Evolutionary conservation across 139 green algal genomes (phyloP), one percentile per base, ranked within the genome.

Genomic region (Nannochloris sp.): DNA sequence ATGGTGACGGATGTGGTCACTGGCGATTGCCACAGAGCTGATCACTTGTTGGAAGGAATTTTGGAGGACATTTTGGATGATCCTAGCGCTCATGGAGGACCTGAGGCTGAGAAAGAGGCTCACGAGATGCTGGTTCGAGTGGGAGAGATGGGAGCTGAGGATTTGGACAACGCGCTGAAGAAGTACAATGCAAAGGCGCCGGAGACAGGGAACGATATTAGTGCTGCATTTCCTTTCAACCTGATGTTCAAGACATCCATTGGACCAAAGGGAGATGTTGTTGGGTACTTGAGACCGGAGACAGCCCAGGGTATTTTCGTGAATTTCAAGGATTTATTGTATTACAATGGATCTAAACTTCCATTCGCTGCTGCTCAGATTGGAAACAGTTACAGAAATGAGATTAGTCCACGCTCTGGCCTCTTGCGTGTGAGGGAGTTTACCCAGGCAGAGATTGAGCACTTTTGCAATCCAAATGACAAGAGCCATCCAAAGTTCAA

Each of bases 391-490:
- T 99, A 94, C 85, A 78, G 93, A 12, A 99, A 99, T 66, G 93
- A 99, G 76, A 96, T 96, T 76, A 79, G 76, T 13, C 93, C 93
- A 0, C 79, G 88, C 10, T 81, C 86, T 9, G 93, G 93, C 12
- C 76, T 99, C 63, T 85, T 99, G 70, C 85, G 93, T 25, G 93
- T 99, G 57, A 71, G 93, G 12, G 93, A 99, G 84, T 99, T 99
- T 81, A 98, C 93, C 10, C 88, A 95, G 75, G 93, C 91, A 36
- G 93, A 99, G 78, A 98, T 99, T 49, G 93, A 99, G 85, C 93
- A 99, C 77, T 99, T 99, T 75, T 84, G 92, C 45, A 85, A 95
- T 75, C 93, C 93, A 3, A 78, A 87, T 4, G 72, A 96, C 70
- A 98, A 98, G 73, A 61, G 62, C 14, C 93, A 98, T 74, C 83